A percentile compares a stretch with the other conserved stretches of the same genome.
These are phyloP conservation scores for Pythium periplocum DNA, from an alignment of 352 stramenopile species.

Conservation along the genomic window DNA sequence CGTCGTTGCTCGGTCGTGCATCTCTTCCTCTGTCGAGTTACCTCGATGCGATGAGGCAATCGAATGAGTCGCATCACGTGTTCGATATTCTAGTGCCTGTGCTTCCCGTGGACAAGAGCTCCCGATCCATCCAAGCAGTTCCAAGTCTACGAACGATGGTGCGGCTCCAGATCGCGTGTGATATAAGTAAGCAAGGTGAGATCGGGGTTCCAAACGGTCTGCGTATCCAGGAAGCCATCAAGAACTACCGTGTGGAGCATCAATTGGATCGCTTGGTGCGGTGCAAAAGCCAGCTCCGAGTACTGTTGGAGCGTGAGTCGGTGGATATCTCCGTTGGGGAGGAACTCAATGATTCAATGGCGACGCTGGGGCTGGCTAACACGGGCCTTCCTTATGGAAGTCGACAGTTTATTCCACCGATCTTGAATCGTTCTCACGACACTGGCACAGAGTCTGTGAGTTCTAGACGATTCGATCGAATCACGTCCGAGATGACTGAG, in stretches of 20 bases:
- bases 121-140: background rate
- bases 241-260: conserved; percentile 20
- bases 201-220: background rate
- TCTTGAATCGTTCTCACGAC: too few species aligned
- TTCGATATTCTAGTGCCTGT: conserved; percentile 15
- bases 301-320: conserved; percentile 59
- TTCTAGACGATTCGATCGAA: too few species aligned
- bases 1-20: conserved; percentile 46
- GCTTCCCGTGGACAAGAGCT: background rate
- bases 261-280: conserved; percentile 53
- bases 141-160: conserved; percentile 8
- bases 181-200: background rate
- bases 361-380: too few species aligned
- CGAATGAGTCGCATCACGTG: background rate
- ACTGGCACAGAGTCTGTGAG: too few species aligned
- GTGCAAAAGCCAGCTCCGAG: conserved; percentile 63
- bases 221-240: conserved; percentile 12
- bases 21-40: conserved; percentile 48
- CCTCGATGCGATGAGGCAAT: conserved; percentile 25
- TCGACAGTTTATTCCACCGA: too few species aligned
- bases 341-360: background rate
- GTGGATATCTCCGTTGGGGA: conserved; percentile 45
- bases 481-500: conserved; percentile 52
- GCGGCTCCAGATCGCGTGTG: conserved; percentile 11
- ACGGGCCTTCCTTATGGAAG: too few species aligned